Evolutionary conservation across 371 early-diverging fungal species (phyloP), one percentile per base, ranked within the genome.

Genomic region (Mortierella sp.): DNA sequence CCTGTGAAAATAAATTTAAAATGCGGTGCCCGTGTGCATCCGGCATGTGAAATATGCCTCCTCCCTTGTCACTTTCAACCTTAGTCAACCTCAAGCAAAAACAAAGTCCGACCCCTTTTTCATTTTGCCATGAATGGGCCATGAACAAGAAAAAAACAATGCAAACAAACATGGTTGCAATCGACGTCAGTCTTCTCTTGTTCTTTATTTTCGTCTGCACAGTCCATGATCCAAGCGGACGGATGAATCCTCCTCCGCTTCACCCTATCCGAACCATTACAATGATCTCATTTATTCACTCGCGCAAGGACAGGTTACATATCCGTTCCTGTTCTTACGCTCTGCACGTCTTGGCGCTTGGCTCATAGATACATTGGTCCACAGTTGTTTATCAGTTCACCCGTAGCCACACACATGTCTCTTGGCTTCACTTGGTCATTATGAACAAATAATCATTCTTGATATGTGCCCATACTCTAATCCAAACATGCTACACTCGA

Each of bases 171-270:
- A 58, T 19, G 7, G 19, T 9, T 16, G 7, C 31, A n/a, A 16
- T 13, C 55, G 16, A 55, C 55, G 55, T 34, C 34, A 55, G 34
- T 16, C 16, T 13, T 14, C 16, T 14, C 16, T 58, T 4, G 9
- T 26, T 52, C 16, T 31, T 29, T 29, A 26, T 0, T 14, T 29
- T 31, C 34, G 22, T 31, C 19, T 58, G 58, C 58, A 58, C 58
- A 58, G 58, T 58, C 58, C 58, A 58, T 58, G 58, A 31, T 58
- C 34, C 58, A 58, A 16, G 58, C 58, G 58, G 22, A 22, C 47
- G 47, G 34, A 34, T 34, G 34, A 58, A 58, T 58, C 9, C 16
- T 6, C 58, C 31, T 13, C 55, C 3, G 9, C 6, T 2, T 48
- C 16, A 6, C 31, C 31, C 58, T 34, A 34, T 19, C 34, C 58